Percentiles rank a stretch among this genome's conserved stretches.
Evolutionary conservation across 2,329 filamentous ascomycete species (phyloP).

Genomic region (Cadophora sp.): DNA sequence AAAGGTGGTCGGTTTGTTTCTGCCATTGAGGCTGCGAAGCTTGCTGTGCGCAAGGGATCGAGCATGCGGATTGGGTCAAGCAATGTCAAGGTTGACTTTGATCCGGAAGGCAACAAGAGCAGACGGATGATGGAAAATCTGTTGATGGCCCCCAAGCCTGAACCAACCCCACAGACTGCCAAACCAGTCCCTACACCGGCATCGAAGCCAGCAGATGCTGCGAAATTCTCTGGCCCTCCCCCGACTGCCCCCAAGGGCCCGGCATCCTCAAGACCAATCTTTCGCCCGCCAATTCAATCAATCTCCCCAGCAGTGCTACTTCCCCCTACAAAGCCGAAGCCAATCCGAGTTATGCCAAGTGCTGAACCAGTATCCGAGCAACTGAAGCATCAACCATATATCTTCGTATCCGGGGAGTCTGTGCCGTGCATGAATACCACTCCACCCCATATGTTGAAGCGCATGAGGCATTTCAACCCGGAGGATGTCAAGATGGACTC

Average conservation of each 20-base stretch:
- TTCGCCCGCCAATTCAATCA: conserved; percentile 36
- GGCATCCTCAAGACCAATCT: conserved; percentile 39
- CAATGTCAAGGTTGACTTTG: conserved; percentile 82
- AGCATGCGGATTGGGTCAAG: conserved; percentile 81
- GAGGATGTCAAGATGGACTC: conserved; percentile 84
- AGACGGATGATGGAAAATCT: conserved; percentile 77
- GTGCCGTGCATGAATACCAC: conserved; percentile 89
- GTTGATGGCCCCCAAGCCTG: conserved; percentile 67
- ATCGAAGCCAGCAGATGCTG: conserved; percentile 47
- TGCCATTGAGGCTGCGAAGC: conserved; percentile 81
- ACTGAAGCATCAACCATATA: conserved; percentile 82
- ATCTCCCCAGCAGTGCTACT: conserved; percentile 48
- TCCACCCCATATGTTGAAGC: conserved; percentile 87
- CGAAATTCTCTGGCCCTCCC: conserved; percentile 67
- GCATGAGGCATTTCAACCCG: conserved; percentile 82
- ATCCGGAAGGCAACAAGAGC: conserved; percentile 86
- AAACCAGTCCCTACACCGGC: conserved; percentile 40
- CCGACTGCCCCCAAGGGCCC: conserved; percentile 89
- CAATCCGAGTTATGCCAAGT: conserved; percentile 63
- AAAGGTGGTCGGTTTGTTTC: conserved; percentile 56
- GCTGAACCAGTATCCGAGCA: conserved; percentile 65
- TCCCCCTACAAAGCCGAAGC: conserved; percentile 52
- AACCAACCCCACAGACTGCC: conserved; percentile 28
- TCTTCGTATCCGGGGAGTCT: conserved; percentile 85
- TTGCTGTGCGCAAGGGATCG: conserved; percentile 78